Conservation (phyloP, 805 yeast species). For the Candida ficus region DNA sequence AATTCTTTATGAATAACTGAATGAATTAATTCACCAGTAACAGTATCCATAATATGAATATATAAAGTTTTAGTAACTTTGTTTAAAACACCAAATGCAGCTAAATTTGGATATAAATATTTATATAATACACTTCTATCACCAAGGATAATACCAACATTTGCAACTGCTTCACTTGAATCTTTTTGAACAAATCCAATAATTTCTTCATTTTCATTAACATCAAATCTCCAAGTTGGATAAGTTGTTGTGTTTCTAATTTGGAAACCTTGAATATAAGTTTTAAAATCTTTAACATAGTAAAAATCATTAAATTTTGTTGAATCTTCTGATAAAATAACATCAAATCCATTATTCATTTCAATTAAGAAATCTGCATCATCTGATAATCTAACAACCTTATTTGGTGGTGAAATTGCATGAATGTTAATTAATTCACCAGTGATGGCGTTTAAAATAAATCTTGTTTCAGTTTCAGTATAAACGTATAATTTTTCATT, state of each 20-base stretch:
- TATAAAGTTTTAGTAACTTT: conserved; percentile 29
- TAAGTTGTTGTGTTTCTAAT: conserved; percentile 15
- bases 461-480: conserved; percentile 18
- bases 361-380: conserved; percentile 18
- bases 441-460: conserved; percentile 21
- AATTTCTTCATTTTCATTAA: conserved; percentile 31
- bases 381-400: conserved; percentile 11
- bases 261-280: conserved; percentile 23
- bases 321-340: conserved; percentile 15
- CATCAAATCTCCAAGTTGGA: conserved; percentile 35
- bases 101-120: conserved; percentile 67
- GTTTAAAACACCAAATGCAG: conserved; percentile 44
- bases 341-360: conserved; percentile 12
- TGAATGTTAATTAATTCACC: conserved; percentile 24
- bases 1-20: conserved; percentile 38
- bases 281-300: conserved; percentile 22
- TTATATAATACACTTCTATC: conserved; percentile 77
- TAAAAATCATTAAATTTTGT: conserved; percentile 18
- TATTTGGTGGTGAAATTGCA: conserved; percentile 10
- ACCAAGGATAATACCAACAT: conserved; percentile 63
- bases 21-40: conserved; percentile 61
- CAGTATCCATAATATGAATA: conserved; percentile 56
- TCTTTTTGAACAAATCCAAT: conserved; percentile 36
- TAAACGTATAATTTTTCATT: conserved; percentile 14
- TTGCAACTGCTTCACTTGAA: conserved; percentile 40